Percentiles rank a stretch among this genome's conserved stretches.
These are phyloP conservation scores for Psilocybe tampanensis DNA, from an alignment of 768 basidiomycete species.

Conservation along the genomic window DNA sequence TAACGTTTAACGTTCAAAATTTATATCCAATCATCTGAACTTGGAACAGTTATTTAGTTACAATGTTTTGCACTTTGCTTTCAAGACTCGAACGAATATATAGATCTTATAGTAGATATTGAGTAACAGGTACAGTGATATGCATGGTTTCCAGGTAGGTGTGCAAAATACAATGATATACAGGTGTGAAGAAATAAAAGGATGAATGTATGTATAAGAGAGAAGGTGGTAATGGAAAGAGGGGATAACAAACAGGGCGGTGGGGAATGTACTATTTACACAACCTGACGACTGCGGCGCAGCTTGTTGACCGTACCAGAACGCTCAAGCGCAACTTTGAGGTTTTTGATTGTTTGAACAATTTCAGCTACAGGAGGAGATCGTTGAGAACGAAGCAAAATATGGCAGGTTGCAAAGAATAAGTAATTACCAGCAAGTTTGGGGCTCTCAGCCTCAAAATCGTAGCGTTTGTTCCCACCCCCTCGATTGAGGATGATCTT, in stretches of 20 bases:
- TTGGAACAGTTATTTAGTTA: too few species aligned
- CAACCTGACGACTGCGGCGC: slow-evolving; percentile 63
- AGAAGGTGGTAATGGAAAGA: background rate
- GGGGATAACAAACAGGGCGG: background rate
- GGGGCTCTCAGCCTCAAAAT: slow-evolving; percentile 93
- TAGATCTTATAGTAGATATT: too few species aligned
- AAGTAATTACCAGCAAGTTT: slow-evolving; percentile 71
- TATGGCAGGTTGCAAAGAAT: background rate
- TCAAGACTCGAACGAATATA: too few species aligned
- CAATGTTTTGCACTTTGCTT: too few species aligned
- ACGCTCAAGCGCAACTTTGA: slow-evolving; percentile 67
- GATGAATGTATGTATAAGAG: background rate
- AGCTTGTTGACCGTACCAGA: slow-evolving; percentile 64
- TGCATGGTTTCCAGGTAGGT: background rate
- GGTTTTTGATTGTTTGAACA: slow-evolving; percentile 67
- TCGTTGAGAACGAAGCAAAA: background rate
- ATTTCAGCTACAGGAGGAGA: slow-evolving; percentile 69
- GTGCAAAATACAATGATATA: background rate
- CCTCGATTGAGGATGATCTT: slow-evolving; percentile 84
- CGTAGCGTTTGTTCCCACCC: slow-evolving; percentile 85
- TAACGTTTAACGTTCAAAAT: too few species aligned
- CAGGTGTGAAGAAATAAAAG: background rate
- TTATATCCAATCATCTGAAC: too few species aligned
- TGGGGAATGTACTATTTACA: slow-evolving; percentile 25
- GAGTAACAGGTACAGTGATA: background rate